A percentile compares a stretch with the other conserved stretches of the same genome.
phyloP scores from a whole-genome alignment of 2,329 filamentous ascomycete species.

The Ophiostoma sp. region DNA sequence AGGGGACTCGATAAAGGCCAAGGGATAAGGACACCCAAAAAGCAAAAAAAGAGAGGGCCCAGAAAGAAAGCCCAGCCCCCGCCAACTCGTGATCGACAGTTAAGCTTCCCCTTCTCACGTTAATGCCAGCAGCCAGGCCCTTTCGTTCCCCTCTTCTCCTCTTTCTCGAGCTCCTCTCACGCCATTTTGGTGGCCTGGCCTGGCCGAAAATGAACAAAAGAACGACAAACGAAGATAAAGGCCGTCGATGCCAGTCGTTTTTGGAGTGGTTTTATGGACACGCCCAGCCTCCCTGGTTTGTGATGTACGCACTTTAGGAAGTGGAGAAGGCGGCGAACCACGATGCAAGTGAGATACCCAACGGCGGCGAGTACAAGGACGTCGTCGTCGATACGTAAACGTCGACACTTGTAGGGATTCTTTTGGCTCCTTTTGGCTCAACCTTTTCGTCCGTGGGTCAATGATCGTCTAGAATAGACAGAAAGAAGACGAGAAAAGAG shows the following conservation, averaged over 20 bases:
- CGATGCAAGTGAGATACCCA: conserved; percentile 8
- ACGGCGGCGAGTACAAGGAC: neutral
- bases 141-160: neutral
- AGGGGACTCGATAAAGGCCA: neutral
- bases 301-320: neutral
- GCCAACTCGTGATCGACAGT: conserved; percentile 16
- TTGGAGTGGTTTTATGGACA: neutral
- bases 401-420: neutral
- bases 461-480: neutral
- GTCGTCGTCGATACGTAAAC: conserved; percentile 7
- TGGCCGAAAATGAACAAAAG: neutral
- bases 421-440: neutral
- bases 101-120: conserved; percentile 17
- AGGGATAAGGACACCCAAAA: neutral
- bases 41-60: neutral
- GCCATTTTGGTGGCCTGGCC: neutral
- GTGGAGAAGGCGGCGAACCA: neutral
- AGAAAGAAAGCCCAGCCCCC: neutral
- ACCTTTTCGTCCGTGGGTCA: neutral
- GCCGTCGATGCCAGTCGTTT: too few species aligned
- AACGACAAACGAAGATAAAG: conserved; percentile 15
- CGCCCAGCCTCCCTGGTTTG: neutral
- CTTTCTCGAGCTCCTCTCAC: neutral
- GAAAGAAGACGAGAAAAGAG: neutral
- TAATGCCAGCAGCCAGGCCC: neutral